Evolutionary conservation across 257 asterid species (phyloP).

Genomic region (Gentiana straminea): DNA sequence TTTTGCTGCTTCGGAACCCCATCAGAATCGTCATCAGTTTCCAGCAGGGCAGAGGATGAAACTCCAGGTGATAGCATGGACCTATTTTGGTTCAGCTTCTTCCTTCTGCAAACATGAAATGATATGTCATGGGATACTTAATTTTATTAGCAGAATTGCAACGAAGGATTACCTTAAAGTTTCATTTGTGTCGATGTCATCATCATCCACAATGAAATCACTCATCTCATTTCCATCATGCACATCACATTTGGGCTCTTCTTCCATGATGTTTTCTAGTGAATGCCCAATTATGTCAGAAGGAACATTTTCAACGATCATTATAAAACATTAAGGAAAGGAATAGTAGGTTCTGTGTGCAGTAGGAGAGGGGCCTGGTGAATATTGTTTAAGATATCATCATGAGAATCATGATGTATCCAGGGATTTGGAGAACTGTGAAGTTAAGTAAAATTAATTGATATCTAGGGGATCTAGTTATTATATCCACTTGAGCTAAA

Average conservation of each 20-base stretch:
- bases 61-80: slow-evolving; percentile 66
- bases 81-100: slow-evolving; percentile 53
- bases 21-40: slow-evolving; percentile 89
- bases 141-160: background rate
- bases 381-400: background rate
- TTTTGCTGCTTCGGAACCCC: slow-evolving; percentile 69
- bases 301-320: too few species aligned
- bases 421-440: too few species aligned
- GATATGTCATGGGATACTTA: slow-evolving; percentile 5
- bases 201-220: slow-evolving; percentile 92
- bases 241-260: slow-evolving; percentile 56
- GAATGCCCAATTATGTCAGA: slow-evolving; percentile 41
- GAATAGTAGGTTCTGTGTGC: too few species aligned
- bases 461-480: too few species aligned
- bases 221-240: slow-evolving; percentile 58
- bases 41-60: slow-evolving; percentile 77
- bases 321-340: too few species aligned
- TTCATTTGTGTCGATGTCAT: slow-evolving; percentile 74
- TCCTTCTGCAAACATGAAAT: slow-evolving; percentile 60
- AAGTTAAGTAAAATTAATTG: too few species aligned
- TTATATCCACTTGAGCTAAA: too few species aligned
- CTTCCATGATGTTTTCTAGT: slow-evolving; percentile 82
- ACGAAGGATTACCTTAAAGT: slow-evolving; percentile 39
- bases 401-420: background rate
- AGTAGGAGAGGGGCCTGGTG: too few species aligned